These are phyloP conservation scores for Colletotrichum limetticola DNA, from an alignment of 2,329 filamentous ascomycete genomes.

Conservation along the genomic window DNA sequence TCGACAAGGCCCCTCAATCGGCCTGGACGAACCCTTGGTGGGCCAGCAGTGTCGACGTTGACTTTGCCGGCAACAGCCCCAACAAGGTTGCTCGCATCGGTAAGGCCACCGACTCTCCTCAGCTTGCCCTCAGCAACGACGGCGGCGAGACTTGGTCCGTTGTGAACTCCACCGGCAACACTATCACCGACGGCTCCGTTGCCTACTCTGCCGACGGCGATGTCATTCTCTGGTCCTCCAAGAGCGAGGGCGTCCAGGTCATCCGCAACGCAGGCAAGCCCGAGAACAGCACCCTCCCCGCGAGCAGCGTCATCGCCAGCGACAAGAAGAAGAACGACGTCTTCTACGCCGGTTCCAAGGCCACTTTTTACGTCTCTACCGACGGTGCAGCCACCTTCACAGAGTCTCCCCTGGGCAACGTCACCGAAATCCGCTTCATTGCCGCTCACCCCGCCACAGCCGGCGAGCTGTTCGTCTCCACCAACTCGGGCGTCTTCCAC, in stretches of 20 bases:
- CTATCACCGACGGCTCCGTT: constrained; percentile 55
- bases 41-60: constrained; percentile 56
- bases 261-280: constrained; percentile 56
- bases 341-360: constrained; percentile 62
- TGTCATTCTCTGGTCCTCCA: constrained; percentile 59
- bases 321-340: constrained; percentile 63
- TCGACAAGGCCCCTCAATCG: constrained; percentile 54
- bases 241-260: constrained; percentile 52
- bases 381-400: constrained; percentile 59
- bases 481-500: constrained; percentile 63
- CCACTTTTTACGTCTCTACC: constrained; percentile 62
- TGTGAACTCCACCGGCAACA: constrained; percentile 57
- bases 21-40: constrained; percentile 60
- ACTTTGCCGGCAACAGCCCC: constrained; percentile 58
- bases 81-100: constrained; percentile 62
- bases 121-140: constrained; percentile 60
- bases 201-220: constrained; percentile 63
- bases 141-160: constrained; percentile 62
- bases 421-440: constrained; percentile 62
- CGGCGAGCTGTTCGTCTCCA: constrained; percentile 70
- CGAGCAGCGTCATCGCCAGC: constrained; percentile 60
- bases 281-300: constrained; percentile 55
- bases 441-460: constrained; percentile 65
- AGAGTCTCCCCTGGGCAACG: constrained; percentile 48
- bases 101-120: constrained; percentile 52